phyloP scores from a whole-genome alignment of 768 basidiomycete species.

The Rossbeevera mucosa region DNA sequence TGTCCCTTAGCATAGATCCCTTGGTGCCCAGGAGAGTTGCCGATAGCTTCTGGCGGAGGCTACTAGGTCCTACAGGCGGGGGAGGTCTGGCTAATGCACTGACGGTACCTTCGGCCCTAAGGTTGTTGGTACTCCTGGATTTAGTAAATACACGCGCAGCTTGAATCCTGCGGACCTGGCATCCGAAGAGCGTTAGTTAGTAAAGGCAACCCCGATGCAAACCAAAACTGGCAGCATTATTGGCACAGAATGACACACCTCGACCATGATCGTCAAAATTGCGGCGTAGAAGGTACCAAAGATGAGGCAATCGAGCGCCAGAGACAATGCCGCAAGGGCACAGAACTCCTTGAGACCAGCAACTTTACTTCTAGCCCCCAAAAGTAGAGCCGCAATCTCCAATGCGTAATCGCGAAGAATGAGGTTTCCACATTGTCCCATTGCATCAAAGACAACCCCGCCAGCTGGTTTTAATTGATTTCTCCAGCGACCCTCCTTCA shows the following conservation, averaged over 20 bases:
- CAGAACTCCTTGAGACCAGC: conserved; percentile 92
- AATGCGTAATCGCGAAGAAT: conserved; percentile 92
- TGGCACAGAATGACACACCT: conserved; percentile 47
- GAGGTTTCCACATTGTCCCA: conserved; percentile 69
- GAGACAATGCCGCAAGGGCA: conserved; percentile 81
- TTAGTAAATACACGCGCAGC: conserved; percentile 49
- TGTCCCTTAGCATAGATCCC: conserved; percentile 43
- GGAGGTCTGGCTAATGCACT: conserved; percentile 27
- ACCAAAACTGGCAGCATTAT: neutral
- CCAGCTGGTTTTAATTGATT: conserved; percentile 68
- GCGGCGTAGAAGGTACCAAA: conserved; percentile 88
- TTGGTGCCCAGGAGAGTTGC: conserved; percentile 42
- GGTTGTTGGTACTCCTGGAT: conserved; percentile 30
- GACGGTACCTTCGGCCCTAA: conserved; percentile 28
- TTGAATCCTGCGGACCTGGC: conserved; percentile 67
- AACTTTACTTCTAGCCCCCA: conserved; percentile 84
- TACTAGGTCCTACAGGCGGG: conserved; percentile 14
- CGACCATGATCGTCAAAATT: conserved; percentile 92
- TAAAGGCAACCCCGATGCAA: conserved; percentile 10
- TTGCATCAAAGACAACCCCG: conserved; percentile 79
- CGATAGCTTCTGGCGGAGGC: conserved; percentile 25
- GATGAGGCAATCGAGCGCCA: conserved; percentile 82
- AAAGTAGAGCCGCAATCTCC: conserved; percentile 82
- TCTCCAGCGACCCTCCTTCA: conserved; percentile 36
- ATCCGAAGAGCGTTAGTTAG: conserved; percentile 5